Percentiles rank a stretch among this genome's conserved stretches.
phyloP scores from a whole-genome alignment of 169 alveolate species.

The Prorocentrum cordatum region DNA sequence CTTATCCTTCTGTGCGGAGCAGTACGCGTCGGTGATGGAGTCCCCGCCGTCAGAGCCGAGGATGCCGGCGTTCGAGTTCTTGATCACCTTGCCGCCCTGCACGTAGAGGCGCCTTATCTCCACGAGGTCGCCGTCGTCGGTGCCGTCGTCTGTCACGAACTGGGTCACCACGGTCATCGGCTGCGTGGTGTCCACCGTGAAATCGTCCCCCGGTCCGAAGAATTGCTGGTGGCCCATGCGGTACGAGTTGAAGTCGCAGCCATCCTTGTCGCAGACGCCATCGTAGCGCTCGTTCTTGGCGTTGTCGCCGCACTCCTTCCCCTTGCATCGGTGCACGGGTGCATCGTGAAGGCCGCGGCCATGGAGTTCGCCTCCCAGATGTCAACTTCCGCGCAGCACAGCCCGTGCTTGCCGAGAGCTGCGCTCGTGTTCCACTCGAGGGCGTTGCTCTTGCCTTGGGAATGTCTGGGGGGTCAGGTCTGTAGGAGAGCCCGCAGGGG shows the following conservation, averaged over 20 bases:
- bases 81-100: neutral
- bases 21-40: neutral
- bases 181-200: neutral
- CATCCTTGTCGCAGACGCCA: slow-evolving; percentile 61
- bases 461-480: too few species aligned
- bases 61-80: neutral
- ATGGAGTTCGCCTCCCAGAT: slow-evolving; percentile 62
- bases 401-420: neutral
- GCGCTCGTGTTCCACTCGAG: neutral
- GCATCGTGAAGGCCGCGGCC: slow-evolving; percentile 51
- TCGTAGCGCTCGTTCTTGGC: slow-evolving; percentile 34
- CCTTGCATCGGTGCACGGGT: slow-evolving; percentile 51
- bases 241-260: slow-evolving; percentile 35
- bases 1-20: neutral
- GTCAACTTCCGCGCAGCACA: slow-evolving; percentile 38
- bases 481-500: too few species aligned
- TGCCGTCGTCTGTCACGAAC: slow-evolving; percentile 31
- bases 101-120: slow-evolving; percentile 56
- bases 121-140: slow-evolving; percentile 18
- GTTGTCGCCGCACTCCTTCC: slow-evolving; percentile 29
- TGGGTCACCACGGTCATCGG: slow-evolving; percentile 49
- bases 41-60: neutral
- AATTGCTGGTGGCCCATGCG: slow-evolving; percentile 1
- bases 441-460: neutral
- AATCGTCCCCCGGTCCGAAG: slow-evolving; percentile 12